These are phyloP conservation scores for Hyphopichia burtonii DNA, from an alignment of 1,139 yeast species.

Conservation along the genomic window DNA sequence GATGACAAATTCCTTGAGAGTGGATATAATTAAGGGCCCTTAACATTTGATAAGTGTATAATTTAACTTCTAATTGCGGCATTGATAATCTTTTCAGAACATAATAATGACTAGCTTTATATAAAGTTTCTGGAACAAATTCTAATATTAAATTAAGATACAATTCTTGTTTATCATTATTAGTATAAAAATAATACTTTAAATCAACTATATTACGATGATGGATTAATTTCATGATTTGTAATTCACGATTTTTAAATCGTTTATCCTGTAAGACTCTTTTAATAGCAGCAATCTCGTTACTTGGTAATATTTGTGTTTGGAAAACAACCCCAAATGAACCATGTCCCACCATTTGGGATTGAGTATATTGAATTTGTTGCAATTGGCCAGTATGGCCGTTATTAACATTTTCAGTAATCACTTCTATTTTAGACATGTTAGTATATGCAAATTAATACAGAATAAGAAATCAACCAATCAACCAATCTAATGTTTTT, in stretches of 20 bases:
- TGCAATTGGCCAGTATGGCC: constrained; percentile 68
- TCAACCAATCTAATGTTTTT: too few species aligned
- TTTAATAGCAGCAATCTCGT: constrained; percentile 86
- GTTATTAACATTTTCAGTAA: constrained; percentile 70
- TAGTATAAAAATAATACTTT: constrained; percentile 85
- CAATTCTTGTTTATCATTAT: constrained; percentile 73
- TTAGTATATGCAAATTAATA: constrained; percentile 26
- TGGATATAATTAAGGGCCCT: constrained; percentile 92
- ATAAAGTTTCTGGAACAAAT: constrained; percentile 91
- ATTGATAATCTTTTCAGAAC: constrained; percentile 74
- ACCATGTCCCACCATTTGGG: constrained; percentile 93
- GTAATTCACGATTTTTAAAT: constrained; percentile 93
- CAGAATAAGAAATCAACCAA: neutral
- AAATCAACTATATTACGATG: constrained; percentile 89
- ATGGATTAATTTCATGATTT: constrained; percentile 86
- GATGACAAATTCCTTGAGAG: constrained; percentile 87
- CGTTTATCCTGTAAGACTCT: constrained; percentile 92
- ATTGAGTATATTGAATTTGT: constrained; percentile 66
- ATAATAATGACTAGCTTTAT: constrained; percentile 82
- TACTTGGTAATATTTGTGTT: constrained; percentile 72
- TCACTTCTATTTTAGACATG: constrained; percentile 54
- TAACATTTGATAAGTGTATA: constrained; percentile 88
- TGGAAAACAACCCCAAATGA: constrained; percentile 96
- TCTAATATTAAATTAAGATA: constrained; percentile 88
- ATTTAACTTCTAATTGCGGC: constrained; percentile 88